Evolutionary conservation across 805 yeast species (phyloP).

Genomic region (Candida patagonica): DNA sequence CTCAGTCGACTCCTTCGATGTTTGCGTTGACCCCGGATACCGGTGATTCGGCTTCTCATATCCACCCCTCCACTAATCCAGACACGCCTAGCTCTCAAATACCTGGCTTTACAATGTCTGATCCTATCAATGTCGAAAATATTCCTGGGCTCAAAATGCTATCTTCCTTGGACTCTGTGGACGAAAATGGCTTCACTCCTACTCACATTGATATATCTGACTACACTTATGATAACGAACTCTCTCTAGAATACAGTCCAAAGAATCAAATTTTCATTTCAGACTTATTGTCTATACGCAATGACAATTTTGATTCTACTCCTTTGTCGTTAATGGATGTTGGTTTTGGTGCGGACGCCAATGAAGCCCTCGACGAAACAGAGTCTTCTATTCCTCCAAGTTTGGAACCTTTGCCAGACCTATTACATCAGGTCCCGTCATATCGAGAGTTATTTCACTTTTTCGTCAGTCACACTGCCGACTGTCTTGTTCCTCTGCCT

Average conservation of each 20-base stretch:
- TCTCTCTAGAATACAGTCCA: neutral
- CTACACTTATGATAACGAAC: neutral
- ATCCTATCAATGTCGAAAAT: neutral
- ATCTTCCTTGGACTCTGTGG: neutral
- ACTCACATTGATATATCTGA: neutral
- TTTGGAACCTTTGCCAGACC: slow-evolving; percentile 48
- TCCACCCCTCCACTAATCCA: too few species aligned
- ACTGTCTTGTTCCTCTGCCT: slow-evolving; percentile 58
- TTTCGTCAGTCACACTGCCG: slow-evolving; percentile 52
- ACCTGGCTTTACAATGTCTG: too few species aligned
- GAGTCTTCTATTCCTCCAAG: slow-evolving; percentile 24
- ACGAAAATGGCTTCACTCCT: neutral
- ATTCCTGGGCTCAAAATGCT: slow-evolving; percentile 2
- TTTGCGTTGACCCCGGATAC: too few species aligned
- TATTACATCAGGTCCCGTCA: slow-evolving; percentile 48
- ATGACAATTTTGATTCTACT: too few species aligned
- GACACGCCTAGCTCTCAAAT: too few species aligned
- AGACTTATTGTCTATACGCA: neutral
- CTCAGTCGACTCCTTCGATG: too few species aligned
- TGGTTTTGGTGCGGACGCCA: too few species aligned
- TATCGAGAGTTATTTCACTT: slow-evolving; percentile 55
- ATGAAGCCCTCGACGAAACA: too few species aligned
- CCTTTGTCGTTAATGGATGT: too few species aligned
- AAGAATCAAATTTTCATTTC: neutral
- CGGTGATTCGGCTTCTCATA: too few species aligned